Percentiles rank a stretch among this genome's conserved stretches.
phyloP scores from a whole-genome alignment of 805 yeast species.

The Schwanniomyces pseudopolymorphus region DNA sequence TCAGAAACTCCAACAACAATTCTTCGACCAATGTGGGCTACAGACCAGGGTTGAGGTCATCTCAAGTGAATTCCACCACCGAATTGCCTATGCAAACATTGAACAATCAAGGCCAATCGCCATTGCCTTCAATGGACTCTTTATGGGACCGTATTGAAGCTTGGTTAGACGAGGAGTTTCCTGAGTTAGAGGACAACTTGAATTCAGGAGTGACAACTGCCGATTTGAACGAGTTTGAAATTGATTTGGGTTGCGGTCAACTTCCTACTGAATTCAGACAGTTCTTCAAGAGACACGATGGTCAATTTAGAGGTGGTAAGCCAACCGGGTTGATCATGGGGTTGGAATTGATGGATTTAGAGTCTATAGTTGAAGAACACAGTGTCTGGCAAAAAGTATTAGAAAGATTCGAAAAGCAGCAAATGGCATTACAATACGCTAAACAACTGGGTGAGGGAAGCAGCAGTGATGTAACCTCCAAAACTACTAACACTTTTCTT shows the following conservation, averaged over 20 bases:
- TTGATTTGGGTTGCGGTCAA: constrained; percentile 43
- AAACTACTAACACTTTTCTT: constrained; percentile 22
- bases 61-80: constrained; percentile 38
- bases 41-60: constrained; percentile 46
- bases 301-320: constrained; percentile 45
- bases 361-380: constrained; percentile 41
- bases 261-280: constrained; percentile 46
- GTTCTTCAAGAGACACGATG: constrained; percentile 45
- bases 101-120: constrained; percentile 48
- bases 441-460: constrained; percentile 14
- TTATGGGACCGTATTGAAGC: constrained; percentile 43
- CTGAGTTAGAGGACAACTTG: constrained; percentile 44
- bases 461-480: constrained; percentile 15
- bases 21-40: constrained; percentile 26
- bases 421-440: constrained; percentile 26
- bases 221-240: constrained; percentile 46
- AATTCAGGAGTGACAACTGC: constrained; percentile 45
- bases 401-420: constrained; percentile 39
- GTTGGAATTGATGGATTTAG: constrained; percentile 41
- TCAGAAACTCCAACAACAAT: constrained; percentile 13
- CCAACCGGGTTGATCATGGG: constrained; percentile 48
- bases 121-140: constrained; percentile 45
- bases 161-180: constrained; percentile 47
- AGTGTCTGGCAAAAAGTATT: constrained; percentile 43
- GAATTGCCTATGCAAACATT: constrained; percentile 46